phyloP scores from a whole-genome alignment of 2,329 filamentous ascomycete genomes.

The Pseudogymnoascus sp. region DNA sequence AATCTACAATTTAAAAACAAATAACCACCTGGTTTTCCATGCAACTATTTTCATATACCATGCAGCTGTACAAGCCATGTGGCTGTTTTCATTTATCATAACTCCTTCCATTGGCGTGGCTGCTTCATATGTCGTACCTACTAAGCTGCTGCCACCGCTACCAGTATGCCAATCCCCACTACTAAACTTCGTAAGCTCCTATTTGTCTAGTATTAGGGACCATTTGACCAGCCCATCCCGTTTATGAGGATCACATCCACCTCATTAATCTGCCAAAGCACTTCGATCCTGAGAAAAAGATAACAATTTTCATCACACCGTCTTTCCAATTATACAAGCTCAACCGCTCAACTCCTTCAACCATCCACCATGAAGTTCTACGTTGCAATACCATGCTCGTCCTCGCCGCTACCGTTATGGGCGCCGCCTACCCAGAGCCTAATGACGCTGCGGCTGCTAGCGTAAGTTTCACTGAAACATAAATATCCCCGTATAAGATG shows the following conservation, averaged over 20 bases:
- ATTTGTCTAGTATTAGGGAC: not conserved
- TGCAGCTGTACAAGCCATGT: not conserved
- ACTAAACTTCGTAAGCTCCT: not conserved
- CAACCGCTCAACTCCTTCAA: not conserved
- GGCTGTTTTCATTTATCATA: not conserved
- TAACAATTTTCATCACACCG: not conserved
- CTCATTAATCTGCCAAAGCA: not conserved
- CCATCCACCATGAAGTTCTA: not conserved
- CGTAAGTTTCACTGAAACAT: too few relatives aligned
- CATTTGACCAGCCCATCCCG: not conserved
- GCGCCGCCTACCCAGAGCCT: conserved; percentile 24
- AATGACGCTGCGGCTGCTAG: too few relatives aligned
- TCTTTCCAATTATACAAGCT: not conserved
- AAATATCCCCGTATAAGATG: conserved; percentile 34
- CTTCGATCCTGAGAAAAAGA: not conserved
- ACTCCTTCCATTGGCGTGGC: not conserved
- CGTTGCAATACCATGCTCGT: conserved; percentile 19
- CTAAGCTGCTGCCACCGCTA: not conserved
- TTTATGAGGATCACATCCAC: not conserved
- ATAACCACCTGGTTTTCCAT: not conserved
- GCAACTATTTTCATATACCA: not conserved
- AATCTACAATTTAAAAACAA: not conserved
- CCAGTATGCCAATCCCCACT: not conserved
- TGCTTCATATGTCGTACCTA: not conserved
- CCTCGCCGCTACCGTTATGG: conserved; percentile 26